Evolutionary conservation across 192 early-diverging fungal genomes (phyloP).

Genomic region (Dispira parvispora): DNA sequence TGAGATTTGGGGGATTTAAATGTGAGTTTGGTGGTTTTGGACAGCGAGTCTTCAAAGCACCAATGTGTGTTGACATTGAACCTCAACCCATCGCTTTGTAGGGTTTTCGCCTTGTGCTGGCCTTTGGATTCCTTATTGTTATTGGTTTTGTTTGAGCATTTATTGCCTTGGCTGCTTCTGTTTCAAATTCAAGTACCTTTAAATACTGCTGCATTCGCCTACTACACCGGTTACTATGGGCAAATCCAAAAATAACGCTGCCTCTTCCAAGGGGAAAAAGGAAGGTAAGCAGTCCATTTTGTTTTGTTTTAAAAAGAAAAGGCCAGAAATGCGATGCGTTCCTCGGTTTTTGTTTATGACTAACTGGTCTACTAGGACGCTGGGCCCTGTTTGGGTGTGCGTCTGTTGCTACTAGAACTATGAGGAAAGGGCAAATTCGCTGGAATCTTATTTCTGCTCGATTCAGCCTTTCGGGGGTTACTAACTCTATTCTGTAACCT

Average conservation of each 20-base stretch:
- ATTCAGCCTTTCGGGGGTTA: background rate
- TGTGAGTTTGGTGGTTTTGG: no score
- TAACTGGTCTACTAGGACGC: background rate
- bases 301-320: background rate
- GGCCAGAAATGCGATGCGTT: background rate
- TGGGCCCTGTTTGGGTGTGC: background rate
- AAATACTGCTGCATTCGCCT: background rate
- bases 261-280: background rate
- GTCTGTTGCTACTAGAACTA: background rate
- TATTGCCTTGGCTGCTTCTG: background rate
- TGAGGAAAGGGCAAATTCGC: background rate
- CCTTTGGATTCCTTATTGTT: background rate
- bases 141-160: background rate
- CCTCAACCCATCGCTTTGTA: background rate
- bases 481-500: background rate
- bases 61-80: no score
- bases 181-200: background rate
- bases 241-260: background rate
- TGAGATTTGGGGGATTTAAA: no score
- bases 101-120: background rate
- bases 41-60: no score
- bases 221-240: background rate
- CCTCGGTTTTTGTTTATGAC: background rate
- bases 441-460: background rate
- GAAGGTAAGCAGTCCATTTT: background rate